Base-by-base conservation (phyloP, 495 filamentous ascomycete species). In the Xylaria grammica region DNA sequence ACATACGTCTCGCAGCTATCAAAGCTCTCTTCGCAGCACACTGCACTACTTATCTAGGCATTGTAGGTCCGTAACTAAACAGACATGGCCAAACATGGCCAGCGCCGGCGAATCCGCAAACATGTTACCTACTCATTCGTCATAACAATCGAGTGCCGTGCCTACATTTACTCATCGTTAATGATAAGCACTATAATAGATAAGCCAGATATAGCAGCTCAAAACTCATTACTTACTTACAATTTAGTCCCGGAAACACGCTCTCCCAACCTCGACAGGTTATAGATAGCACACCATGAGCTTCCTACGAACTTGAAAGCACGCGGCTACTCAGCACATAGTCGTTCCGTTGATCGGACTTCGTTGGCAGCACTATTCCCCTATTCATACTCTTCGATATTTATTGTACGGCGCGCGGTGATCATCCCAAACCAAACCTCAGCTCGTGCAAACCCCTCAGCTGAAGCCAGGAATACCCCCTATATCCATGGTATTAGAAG, bases 401-500 rank as follows among this genome's bases (percentile, higher is more conserved):
- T 34, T 54, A 19, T 42, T 10, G 3, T 52, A 38, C 34, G 51
- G 44, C 34, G 44, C 34, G 56, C 34, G 34, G 59, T 19, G 44
- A 55, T 29, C 26, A 38, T 40, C 24, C 26, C 38, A 2, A 17
- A 48, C 26, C 38, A 2, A 17, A 48, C 22, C 40, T 63, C 60
- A 63, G 60, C 60, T 56, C 38, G 60, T 29, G 56, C 60, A 56
- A 55, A 22, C 8, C 51, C 15, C 42, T 27, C 60, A 56, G 60
- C 40, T 32, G 29, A 15, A 40, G 42, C 22, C 19, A 11, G 15
- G 17, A 32, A 36, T 42, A 17, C 8, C 40, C 3, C 5, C 40
- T 42, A 9, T 9, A 10, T 10, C 5, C 17, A 42, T 15, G 3
- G 17, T 42, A 42, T 42, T 42, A 10, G 40, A 3, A 42, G 40